Conservation (phyloP, 768 basidiomycete genomes). For the Leccinum arenicola region DNA sequence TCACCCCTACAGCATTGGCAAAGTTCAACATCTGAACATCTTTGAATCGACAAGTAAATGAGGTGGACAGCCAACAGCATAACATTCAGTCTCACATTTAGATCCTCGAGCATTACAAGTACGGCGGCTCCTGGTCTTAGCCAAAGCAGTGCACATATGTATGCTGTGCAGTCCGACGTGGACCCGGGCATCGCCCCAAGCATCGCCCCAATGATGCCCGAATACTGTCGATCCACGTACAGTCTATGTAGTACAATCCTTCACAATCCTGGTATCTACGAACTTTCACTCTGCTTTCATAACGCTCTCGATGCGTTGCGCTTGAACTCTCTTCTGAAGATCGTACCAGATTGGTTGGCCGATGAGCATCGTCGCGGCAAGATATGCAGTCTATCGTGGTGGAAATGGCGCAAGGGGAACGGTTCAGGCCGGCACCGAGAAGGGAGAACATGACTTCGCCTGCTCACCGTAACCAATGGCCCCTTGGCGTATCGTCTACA, state of each 20-base stretch:
- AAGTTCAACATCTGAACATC: neutral
- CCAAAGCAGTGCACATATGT: too few relatives aligned
- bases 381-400: slow-evolving; percentile 46
- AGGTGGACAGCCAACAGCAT: too few relatives aligned
- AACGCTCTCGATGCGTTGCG: slow-evolving; percentile 72
- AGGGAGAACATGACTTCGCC: neutral
- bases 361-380: slow-evolving; percentile 45
- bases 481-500: slow-evolving; percentile 30
- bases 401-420: neutral
- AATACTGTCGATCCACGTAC: neutral
- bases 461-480: slow-evolving; percentile 17
- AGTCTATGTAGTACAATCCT: neutral
- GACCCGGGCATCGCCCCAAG: neutral
- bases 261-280: neutral
- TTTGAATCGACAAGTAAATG: neutral
- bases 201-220: too few relatives aligned
- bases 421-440: neutral
- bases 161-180: too few relatives aligned
- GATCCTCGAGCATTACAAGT: too few relatives aligned
- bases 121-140: too few relatives aligned
- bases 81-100: too few relatives aligned
- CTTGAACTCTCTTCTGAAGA: slow-evolving; percentile 58
- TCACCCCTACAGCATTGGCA: too few relatives aligned
- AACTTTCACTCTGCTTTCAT: slow-evolving; percentile 66
- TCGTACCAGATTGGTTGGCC: slow-evolving; percentile 57